Percentiles rank a stretch among this genome's conserved stretches.
These are phyloP conservation scores for Mycosarcoma maydis DNA, from an alignment of 1,284 basidiomycete genomes.

Conservation along the genomic window DNA sequence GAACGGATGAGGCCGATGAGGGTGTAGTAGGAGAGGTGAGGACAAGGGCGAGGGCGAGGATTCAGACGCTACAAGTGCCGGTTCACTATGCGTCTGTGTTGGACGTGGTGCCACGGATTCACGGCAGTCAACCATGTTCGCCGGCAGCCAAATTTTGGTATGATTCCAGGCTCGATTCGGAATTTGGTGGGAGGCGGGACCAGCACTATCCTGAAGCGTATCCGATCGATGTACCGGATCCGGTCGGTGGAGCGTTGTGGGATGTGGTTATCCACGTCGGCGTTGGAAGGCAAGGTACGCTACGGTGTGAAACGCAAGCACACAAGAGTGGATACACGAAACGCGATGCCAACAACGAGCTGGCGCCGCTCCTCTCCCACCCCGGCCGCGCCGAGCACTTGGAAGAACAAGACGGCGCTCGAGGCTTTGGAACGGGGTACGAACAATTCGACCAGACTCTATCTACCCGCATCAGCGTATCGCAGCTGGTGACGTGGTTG, in stretches of 20 bases:
- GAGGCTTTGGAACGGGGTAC: conserved; percentile 36
- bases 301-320: conserved; percentile 42
- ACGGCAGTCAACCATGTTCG: not conserved
- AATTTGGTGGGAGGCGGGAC: conserved; percentile 7
- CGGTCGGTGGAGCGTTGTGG: not conserved
- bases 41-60: conserved; percentile 15
- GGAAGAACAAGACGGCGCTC: conserved; percentile 4
- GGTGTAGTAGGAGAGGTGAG: not conserved
- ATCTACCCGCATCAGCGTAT: conserved; percentile 12
- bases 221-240: conserved; percentile 6
- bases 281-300: conserved; percentile 21
- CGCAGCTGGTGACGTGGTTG: conserved; percentile 17
- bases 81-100: conserved; percentile 40
- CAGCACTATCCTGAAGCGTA: conserved; percentile 26
- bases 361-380: conserved; percentile 13
- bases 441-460: conserved; percentile 19
- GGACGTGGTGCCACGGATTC: conserved; percentile 34
- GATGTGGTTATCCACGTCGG: conserved; percentile 49
- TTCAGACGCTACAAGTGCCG: conserved; percentile 44
- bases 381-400: not conserved
- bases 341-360: conserved; percentile 12
- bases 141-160: conserved; percentile 28
- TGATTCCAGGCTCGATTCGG: conserved; percentile 15
- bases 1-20: not conserved
- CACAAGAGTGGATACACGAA: conserved; percentile 39